Evolutionary conservation across 1,284 basidiomycete genomes (phyloP).

Genomic region (Entoloma clypeatum): DNA sequence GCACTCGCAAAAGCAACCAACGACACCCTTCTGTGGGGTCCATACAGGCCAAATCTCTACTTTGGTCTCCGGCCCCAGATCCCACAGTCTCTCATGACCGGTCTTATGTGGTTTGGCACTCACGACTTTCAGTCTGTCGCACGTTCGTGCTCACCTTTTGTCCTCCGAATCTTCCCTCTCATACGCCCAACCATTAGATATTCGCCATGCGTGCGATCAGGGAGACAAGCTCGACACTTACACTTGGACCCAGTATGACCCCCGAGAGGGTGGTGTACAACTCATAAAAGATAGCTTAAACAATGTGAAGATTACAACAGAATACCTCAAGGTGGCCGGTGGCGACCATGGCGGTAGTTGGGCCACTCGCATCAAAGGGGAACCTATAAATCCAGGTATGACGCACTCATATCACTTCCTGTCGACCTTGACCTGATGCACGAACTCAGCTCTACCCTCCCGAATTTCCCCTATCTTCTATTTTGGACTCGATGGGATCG

Average conservation of each 20-base stretch:
- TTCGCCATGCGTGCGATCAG: constrained; percentile 90
- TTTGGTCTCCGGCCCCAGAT: constrained; percentile 85
- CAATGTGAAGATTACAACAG: constrained; percentile 83
- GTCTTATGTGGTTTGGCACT: constrained; percentile 89
- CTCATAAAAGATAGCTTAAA: constrained; percentile 77
- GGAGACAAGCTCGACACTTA: constrained; percentile 78
- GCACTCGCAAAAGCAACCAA: constrained; percentile 34
- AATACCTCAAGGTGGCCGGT: constrained; percentile 79
- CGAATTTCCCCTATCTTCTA: constrained; percentile 81
- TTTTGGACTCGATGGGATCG: constrained; percentile 81
- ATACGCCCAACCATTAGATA: constrained; percentile 40
- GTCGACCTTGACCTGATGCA: constrained; percentile 2
- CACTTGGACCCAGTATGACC: constrained; percentile 86
- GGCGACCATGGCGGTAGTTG: constrained; percentile 84
- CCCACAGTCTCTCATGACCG: constrained; percentile 86
- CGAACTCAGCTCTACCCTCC: constrained; percentile 44
- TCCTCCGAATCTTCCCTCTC: background rate
- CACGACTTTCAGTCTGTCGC: constrained; percentile 72
- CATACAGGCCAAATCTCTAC: constrained; percentile 89
- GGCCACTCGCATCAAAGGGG: constrained; percentile 85
- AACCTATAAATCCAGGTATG: constrained; percentile 68
- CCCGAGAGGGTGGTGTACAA: constrained; percentile 81
- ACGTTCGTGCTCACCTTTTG: constrained; percentile 40
- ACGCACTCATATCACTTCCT: constrained; percentile 10
- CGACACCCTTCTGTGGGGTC: constrained; percentile 81